These are phyloP conservation scores for Cordyceps fumosorosea DNA, from an alignment of 2,329 filamentous ascomycete species.

Conservation along the genomic window DNA sequence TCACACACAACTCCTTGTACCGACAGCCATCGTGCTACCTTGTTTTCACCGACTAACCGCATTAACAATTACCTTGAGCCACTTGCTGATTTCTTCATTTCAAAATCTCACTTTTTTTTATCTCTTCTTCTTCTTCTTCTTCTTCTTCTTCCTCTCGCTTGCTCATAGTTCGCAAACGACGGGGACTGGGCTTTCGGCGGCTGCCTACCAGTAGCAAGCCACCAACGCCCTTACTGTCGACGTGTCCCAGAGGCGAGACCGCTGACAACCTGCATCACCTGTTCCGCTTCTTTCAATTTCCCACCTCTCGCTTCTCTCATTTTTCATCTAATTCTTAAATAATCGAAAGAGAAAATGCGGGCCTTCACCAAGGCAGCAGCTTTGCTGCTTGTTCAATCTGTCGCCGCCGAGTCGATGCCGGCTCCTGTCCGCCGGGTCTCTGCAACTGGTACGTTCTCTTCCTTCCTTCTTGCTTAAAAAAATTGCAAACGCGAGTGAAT, in stretches of 20 bases:
- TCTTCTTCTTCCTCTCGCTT: neutral
- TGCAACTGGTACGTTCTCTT: slow-evolving; percentile 2
- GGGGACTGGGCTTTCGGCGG: neutral
- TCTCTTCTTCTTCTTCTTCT: neutral
- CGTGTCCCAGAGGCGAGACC: neutral
- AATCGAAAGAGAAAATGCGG: slow-evolving; percentile 18
- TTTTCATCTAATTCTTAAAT: neutral
- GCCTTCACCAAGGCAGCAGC: slow-evolving; percentile 24
- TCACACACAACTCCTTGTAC: neutral
- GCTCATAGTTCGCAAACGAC: no score
- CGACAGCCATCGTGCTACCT: neutral
- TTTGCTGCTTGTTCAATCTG: slow-evolving; percentile 18
- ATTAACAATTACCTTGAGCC: neutral
- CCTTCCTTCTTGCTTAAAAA: neutral
- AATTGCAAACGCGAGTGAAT: neutral
- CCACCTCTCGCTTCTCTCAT: no score
- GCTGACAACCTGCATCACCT: neutral
- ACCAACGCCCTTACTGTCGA: neutral
- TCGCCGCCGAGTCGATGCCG: neutral
- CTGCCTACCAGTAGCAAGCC: neutral
- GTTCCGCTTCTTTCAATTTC: no score
- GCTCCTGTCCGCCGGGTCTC: neutral
- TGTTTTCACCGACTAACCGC: neutral
- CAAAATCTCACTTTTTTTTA: neutral
- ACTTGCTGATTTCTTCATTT: neutral